A percentile compares a stretch with the other conserved stretches of the same genome.
Evolutionary conservation across 2,329 filamentous ascomycete genomes (phyloP).

Genomic region (Berkeleyomyces basicola): DNA sequence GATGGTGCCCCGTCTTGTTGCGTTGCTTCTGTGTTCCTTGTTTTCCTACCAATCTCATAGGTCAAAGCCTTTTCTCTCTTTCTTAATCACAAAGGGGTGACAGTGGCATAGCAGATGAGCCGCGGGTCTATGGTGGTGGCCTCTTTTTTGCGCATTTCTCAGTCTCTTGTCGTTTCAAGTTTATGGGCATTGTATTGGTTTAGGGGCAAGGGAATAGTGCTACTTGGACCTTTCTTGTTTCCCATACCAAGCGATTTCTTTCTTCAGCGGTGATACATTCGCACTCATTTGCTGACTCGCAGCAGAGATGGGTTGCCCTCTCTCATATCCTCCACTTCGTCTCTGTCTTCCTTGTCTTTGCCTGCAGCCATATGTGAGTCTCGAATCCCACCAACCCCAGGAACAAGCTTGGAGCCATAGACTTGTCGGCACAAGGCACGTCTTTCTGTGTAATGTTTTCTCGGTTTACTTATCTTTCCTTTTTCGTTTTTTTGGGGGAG

Average conservation of each 20-base stretch:
- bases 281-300: background rate
- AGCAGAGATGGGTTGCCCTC: background rate
- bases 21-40: background rate
- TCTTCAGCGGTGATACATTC: background rate
- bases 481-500: background rate
- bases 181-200: background rate
- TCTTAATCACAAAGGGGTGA: background rate
- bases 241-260: background rate
- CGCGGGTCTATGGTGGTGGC: background rate
- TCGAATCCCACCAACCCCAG: background rate
- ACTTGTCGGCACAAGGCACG: background rate
- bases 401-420: background rate
- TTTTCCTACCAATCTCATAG: background rate
- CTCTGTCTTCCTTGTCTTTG: background rate
- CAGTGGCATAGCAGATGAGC: background rate
- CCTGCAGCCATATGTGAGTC: background rate
- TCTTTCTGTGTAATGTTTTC: background rate
- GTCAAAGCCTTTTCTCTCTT: conserved; percentile 1
- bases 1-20: background rate
- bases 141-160: background rate
- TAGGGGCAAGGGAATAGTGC: background rate
- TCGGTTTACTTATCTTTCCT: background rate
- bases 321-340: background rate
- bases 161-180: background rate
- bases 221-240: background rate